Evolutionary conservation across 2,329 filamentous ascomycete species (phyloP).

Genomic region (Grosmannia clavigera): DNA sequence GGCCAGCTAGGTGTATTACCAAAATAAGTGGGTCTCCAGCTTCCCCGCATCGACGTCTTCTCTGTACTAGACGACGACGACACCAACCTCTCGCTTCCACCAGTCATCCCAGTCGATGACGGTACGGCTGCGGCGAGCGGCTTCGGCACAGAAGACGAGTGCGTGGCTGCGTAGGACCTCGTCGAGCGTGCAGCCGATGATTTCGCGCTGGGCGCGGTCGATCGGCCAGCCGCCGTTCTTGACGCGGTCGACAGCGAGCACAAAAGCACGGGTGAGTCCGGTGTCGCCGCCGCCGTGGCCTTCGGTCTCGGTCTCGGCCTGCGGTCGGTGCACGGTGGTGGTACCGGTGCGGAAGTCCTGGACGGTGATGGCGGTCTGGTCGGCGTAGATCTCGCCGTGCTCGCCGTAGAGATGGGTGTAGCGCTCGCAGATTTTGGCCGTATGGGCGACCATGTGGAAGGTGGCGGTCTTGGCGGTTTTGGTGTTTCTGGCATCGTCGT

Average conservation of each 20-base stretch:
- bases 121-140: slow-evolving; percentile 57
- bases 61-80: not conserved
- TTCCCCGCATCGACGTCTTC: too few relatives aligned
- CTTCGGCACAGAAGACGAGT: slow-evolving; percentile 87
- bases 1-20: not conserved
- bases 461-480: slow-evolving; percentile 59
- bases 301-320: slow-evolving; percentile 43
- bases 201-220: slow-evolving; percentile 57
- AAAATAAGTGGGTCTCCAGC: not conserved
- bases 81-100: slow-evolving; percentile 49
- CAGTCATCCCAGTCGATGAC: slow-evolving; percentile 66
- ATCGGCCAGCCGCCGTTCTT: slow-evolving; percentile 57
- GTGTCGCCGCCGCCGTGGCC: slow-evolving; percentile 67
- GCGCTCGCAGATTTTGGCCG: slow-evolving; percentile 74
- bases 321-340: slow-evolving; percentile 45
- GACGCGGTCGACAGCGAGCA: slow-evolving; percentile 68
- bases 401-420: slow-evolving; percentile 80
- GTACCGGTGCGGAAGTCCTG: slow-evolving; percentile 55
- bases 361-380: slow-evolving; percentile 63
- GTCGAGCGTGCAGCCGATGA: slow-evolving; percentile 72
- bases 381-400: slow-evolving; percentile 73
- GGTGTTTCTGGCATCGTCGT: not conserved
- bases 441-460: slow-evolving; percentile 91
- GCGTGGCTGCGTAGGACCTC: slow-evolving; percentile 85
- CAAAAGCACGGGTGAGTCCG: slow-evolving; percentile 70